These are phyloP conservation scores for Discostella stelligeroides DNA, from an alignment of 108 stramenopile genomes.

Conservation along the genomic window DNA sequence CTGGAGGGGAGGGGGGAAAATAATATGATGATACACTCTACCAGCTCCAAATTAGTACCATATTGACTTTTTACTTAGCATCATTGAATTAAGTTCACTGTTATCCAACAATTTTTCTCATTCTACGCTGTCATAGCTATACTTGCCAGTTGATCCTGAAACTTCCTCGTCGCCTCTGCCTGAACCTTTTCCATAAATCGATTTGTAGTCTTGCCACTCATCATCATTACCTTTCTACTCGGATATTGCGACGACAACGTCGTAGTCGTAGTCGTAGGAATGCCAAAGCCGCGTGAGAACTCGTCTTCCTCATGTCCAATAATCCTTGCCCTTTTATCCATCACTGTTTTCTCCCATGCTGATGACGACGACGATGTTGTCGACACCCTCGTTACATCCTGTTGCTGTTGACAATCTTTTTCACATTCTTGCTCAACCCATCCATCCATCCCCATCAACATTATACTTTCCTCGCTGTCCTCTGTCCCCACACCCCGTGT, in stretches of 20 bases:
- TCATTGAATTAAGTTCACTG: no score
- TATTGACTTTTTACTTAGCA: no score
- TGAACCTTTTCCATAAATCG: constrained; percentile 23
- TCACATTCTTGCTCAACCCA: constrained; percentile 11
- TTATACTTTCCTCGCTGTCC: not conserved
- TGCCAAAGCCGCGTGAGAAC: constrained; percentile 1
- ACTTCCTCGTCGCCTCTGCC: constrained; percentile 21
- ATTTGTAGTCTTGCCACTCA: not conserved
- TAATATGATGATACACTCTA: no score
- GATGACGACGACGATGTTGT: not conserved
- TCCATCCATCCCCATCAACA: constrained; percentile 25
- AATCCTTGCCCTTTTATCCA: constrained; percentile 23
- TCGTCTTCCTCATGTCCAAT: constrained; percentile 24
- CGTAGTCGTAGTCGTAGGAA: not conserved
- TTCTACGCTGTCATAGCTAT: constrained; percentile 35
- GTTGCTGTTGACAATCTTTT: no score
- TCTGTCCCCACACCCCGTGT: constrained; percentile 9
- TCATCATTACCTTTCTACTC: no score
- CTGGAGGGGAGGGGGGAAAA: no score
- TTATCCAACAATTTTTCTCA: no score
- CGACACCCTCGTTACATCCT: not conserved
- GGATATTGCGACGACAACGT: not conserved
- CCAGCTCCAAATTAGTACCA: no score
- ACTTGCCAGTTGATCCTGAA: constrained; percentile 32
- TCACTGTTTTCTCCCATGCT: constrained; percentile 16